Conservation (phyloP, 495 filamentous ascomycete species). For the Penicillium salamii region DNA sequence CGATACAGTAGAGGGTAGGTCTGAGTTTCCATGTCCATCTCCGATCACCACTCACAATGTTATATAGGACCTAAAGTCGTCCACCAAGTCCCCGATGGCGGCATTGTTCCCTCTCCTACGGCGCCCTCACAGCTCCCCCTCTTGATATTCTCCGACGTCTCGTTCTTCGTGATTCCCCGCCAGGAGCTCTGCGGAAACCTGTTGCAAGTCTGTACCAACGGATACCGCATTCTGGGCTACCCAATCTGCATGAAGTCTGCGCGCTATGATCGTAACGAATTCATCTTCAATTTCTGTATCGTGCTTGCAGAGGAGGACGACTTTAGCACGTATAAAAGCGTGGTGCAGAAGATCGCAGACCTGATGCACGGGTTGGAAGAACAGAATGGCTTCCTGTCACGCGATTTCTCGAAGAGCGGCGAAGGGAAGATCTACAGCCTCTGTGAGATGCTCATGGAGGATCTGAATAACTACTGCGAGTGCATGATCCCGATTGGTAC, state of each 20-base stretch:
- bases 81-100: slow-evolving; percentile 58
- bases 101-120: slow-evolving; percentile 61
- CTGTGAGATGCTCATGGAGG: slow-evolving; percentile 88
- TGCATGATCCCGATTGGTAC: slow-evolving; percentile 93
- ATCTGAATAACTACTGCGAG: slow-evolving; percentile 95
- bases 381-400: slow-evolving; percentile 69
- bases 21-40: background rate
- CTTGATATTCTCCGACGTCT: slow-evolving; percentile 77
- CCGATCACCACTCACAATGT: slow-evolving; percentile 7
- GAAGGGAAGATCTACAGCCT: slow-evolving; percentile 72
- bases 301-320: slow-evolving; percentile 73
- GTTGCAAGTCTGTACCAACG: slow-evolving; percentile 72
- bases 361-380: slow-evolving; percentile 87
- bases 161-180: slow-evolving; percentile 88
- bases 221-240: slow-evolving; percentile 80
- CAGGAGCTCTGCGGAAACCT: slow-evolving; percentile 83
- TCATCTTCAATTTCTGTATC: slow-evolving; percentile 95
- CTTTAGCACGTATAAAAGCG: slow-evolving; percentile 68
- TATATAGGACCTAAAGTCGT: slow-evolving; percentile 67
- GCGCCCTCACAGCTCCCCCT: slow-evolving; percentile 59
- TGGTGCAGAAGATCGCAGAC: slow-evolving; percentile 79
- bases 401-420: slow-evolving; percentile 43
- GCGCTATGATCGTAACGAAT: slow-evolving; percentile 85
- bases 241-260: slow-evolving; percentile 79
- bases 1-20: slow-evolving; percentile 78